phyloP scores from a whole-genome alignment of 768 basidiomycete species.

The Mycena vitilis region DNA sequence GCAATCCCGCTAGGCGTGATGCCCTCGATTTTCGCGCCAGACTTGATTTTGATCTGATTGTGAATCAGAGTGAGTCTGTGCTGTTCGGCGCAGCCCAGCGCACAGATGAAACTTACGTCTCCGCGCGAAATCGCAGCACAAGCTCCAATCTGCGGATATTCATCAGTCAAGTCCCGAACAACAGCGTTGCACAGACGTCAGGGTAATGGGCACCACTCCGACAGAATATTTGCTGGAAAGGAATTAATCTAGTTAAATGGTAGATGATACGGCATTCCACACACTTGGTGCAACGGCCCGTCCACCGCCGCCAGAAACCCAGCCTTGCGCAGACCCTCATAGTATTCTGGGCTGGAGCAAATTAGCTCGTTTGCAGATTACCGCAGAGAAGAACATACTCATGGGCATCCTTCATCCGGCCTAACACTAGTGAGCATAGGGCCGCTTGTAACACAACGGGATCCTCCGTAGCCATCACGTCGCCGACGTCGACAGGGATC shows the following conservation, averaged over 20 bases:
- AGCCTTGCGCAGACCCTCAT: conserved; percentile 25
- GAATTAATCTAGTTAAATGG: background rate
- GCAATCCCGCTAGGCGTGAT: conserved; percentile 53
- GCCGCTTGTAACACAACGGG: conserved; percentile 24
- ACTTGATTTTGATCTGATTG: conserved; percentile 56
- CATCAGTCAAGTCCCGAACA: background rate
- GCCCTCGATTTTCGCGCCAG: conserved; percentile 50
- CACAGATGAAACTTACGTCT: conserved; percentile 42
- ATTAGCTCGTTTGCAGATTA: background rate
- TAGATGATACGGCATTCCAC: background rate
- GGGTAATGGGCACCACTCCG: conserved; percentile 65
- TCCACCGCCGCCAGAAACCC: conserved; percentile 30
- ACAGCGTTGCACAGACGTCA: conserved; percentile 44
- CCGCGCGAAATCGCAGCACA: conserved; percentile 25
- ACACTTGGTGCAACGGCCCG: conserved; percentile 22
- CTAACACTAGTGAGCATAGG: conserved; percentile 16
- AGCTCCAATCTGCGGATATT: conserved; percentile 26
- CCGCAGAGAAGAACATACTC: conserved; percentile 11
- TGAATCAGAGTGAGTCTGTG: background rate
- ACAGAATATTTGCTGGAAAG: conserved; percentile 27
- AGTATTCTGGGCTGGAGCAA: conserved; percentile 30
- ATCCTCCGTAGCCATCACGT: conserved; percentile 32
- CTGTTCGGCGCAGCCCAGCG: conserved; percentile 41
- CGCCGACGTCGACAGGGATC: conserved; percentile 28
- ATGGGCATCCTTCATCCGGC: conserved; percentile 12